Conservation (phyloP, 345 rosid species). For the Boechera retrofracta region DNA sequence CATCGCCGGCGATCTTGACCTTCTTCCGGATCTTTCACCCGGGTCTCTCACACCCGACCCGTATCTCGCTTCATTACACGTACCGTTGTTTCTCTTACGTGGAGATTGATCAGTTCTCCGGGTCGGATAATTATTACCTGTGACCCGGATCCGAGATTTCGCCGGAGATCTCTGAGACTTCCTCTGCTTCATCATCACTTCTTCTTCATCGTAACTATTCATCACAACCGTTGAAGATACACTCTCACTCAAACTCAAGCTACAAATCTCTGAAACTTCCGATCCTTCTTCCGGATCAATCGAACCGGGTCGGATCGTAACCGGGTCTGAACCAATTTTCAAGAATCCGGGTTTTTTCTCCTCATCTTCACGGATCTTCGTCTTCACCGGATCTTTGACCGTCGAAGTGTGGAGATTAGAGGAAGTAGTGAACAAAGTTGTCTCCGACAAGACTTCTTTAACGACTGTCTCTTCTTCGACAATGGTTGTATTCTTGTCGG, state of each 20-base stretch:
- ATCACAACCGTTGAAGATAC: slow-evolving; percentile 59
- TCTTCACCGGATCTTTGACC: slow-evolving; percentile 41
- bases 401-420: background rate
- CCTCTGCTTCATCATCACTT: slow-evolving; percentile 48
- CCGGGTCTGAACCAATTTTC: slow-evolving; percentile 11
- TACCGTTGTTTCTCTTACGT: slow-evolving; percentile 44
- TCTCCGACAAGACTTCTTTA: slow-evolving; percentile 82
- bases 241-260: slow-evolving; percentile 70
- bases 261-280: slow-evolving; percentile 72
- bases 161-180: slow-evolving; percentile 62
- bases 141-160: slow-evolving; percentile 52
- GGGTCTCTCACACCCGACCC: slow-evolving; percentile 56
- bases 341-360: slow-evolving; percentile 1
- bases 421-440: slow-evolving; percentile 44
- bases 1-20: slow-evolving; percentile 70
- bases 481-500: slow-evolving; percentile 39
- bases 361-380: slow-evolving; percentile 38
- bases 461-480: slow-evolving; percentile 78
- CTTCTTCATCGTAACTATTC: slow-evolving; percentile 48
- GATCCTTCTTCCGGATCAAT: slow-evolving; percentile 50
- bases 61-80: slow-evolving; percentile 40
- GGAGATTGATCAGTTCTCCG: slow-evolving; percentile 65
- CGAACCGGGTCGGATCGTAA: slow-evolving; percentile 12
- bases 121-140: slow-evolving; percentile 52
- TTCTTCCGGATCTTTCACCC: slow-evolving; percentile 67